Evolutionary conservation across 352 stramenopile species (phyloP).

Genomic region (Pelagophyceae sp.): DNA sequence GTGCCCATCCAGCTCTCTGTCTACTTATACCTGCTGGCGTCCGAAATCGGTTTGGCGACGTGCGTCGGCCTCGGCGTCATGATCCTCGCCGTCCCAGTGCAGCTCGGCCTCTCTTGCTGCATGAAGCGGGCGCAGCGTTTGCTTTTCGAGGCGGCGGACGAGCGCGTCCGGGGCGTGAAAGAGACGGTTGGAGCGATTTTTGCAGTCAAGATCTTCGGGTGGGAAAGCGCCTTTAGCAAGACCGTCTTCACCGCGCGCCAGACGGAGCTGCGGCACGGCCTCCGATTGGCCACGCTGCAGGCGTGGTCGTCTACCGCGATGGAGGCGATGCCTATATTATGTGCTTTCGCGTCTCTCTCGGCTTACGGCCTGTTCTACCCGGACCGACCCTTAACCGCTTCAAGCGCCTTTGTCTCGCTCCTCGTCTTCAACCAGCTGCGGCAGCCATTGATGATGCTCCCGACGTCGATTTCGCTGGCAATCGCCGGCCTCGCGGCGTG

Average conservation of each 20-base stretch:
- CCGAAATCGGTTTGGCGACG: constrained; percentile 12
- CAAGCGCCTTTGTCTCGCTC: constrained; percentile 43
- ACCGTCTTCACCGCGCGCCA: constrained; percentile 18
- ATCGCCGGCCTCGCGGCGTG: too few relatives aligned
- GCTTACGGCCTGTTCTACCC: constrained; percentile 36
- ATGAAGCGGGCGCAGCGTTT: constrained; percentile 3
- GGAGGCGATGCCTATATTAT: constrained; percentile 31
- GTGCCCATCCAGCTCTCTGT: not conserved
- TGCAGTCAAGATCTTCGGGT: constrained; percentile 77
- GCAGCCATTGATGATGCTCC: constrained; percentile 48
- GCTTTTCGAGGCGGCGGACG: constrained; percentile 50
- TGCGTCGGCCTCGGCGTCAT: constrained; percentile 24
- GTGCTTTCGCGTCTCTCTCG: constrained; percentile 41
- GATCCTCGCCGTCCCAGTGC: constrained; percentile 21
- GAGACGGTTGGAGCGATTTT: constrained; percentile 76
- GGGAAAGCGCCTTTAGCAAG: constrained; percentile 42
- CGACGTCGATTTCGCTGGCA: constrained; percentile 44
- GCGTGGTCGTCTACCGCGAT: constrained; percentile 16
- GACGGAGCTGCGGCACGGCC: constrained; percentile 19
- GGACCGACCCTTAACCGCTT: constrained; percentile 37
- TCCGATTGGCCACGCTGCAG: not conserved
- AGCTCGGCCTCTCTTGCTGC: not conserved
- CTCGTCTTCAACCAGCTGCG: constrained; percentile 49
- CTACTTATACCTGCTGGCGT: not conserved
- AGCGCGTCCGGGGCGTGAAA: constrained; percentile 70